These are phyloP conservation scores for Neurospora hispaniola DNA, from an alignment of 495 filamentous ascomycete species.

Conservation along the genomic window DNA sequence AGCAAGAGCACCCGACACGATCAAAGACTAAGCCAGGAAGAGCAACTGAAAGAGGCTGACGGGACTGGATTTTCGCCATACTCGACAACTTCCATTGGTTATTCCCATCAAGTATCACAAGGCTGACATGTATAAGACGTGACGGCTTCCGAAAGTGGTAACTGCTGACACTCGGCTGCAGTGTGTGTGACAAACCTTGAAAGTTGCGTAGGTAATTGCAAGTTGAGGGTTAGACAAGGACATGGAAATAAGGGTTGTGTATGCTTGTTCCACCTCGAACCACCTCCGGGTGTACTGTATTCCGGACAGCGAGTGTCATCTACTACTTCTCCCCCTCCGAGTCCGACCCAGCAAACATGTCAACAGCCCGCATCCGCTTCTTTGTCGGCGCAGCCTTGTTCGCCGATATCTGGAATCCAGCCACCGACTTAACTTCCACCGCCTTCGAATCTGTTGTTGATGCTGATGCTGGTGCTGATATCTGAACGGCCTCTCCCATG, in stretches of 20 bases:
- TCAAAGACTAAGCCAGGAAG: not conserved
- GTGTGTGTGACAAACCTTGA: not conserved
- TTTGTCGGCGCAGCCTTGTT: constrained; percentile 16
- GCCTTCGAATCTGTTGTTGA: constrained; percentile 3
- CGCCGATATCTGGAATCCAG: constrained; percentile 19
- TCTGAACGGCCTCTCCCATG: constrained; percentile 12
- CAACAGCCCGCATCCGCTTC: constrained; percentile 72
- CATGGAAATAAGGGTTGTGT: not conserved
- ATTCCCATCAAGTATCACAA: not conserved
- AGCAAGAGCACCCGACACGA: not conserved
- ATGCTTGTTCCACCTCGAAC: too few relatives aligned
- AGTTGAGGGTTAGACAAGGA: not conserved
- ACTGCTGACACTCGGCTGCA: not conserved
- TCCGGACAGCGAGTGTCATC: not conserved
- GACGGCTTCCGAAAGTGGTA: not conserved
- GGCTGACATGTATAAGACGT: not conserved
- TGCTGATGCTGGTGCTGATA: constrained; percentile 12
- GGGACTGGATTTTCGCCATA: too few relatives aligned
- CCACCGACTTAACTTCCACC: constrained; percentile 10
- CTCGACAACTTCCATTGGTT: not conserved
- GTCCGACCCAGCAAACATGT: constrained; percentile 78
- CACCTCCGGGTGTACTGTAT: too few relatives aligned
- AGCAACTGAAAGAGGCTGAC: not conserved
- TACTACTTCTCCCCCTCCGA: constrained; percentile 26
- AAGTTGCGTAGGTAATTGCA: not conserved